A percentile compares a stretch with the other conserved stretches of the same genome.
phyloP scores from a whole-genome alignment of 257 asterid species.

The Solanum sparsipilum region DNA sequence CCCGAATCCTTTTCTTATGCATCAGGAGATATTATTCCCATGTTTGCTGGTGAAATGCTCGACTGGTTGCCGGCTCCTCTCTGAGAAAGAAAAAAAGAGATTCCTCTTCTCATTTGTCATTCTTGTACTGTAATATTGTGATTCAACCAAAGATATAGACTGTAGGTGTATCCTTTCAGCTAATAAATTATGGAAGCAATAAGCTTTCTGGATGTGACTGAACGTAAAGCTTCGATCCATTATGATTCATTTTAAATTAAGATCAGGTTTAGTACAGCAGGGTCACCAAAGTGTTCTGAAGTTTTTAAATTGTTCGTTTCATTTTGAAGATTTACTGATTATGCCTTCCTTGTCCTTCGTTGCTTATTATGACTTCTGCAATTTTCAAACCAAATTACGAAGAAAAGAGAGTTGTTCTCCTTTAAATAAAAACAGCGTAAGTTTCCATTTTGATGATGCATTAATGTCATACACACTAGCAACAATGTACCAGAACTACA shows the following conservation, averaged over 20 bases:
- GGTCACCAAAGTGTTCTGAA: neutral
- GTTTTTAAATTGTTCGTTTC: neutral
- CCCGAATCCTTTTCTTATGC: slow-evolving; percentile 55
- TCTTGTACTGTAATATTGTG: neutral
- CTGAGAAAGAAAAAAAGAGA: neutral
- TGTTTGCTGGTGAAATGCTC: slow-evolving; percentile 82
- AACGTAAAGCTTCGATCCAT: neutral
- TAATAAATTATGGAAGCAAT: neutral
- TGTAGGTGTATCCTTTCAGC: neutral
- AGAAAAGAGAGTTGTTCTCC: neutral
- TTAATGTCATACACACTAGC: neutral
- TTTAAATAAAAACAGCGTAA: neutral
- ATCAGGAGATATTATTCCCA: slow-evolving; percentile 61
- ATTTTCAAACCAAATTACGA: neutral
- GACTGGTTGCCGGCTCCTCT: slow-evolving; percentile 54
- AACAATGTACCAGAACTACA: neutral
- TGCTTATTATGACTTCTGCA: neutral
- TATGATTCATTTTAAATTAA: neutral
- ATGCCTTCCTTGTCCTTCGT: neutral
- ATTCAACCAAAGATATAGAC: neutral
- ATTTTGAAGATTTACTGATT: neutral
- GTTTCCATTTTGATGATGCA: neutral
- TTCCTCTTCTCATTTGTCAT: neutral
- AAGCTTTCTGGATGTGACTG: neutral
- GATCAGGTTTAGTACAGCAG: neutral